Evolutionary conservation across 169 alveolate species (phyloP), one percentile per base, ranked within the genome.

Genomic region (Plasmodium gonderi): DNA sequence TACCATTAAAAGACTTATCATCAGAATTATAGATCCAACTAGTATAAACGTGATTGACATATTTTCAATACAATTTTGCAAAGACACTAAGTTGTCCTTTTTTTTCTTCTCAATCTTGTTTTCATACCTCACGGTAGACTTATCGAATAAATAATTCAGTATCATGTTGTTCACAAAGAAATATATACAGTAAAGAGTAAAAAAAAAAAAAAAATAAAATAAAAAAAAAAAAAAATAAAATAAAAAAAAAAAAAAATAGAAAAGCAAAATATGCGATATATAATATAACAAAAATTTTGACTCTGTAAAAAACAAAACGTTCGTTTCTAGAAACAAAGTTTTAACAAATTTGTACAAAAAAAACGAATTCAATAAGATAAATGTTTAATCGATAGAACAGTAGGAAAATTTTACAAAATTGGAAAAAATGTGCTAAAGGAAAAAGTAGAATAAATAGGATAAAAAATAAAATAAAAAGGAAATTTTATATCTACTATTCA

Each of bases 11-110:
- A 83, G 33, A 47, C 77, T 83, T 64, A 83, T 64, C 23, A 44
- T 42, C 26, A 83, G 42, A 36, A 69, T 40, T 29, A 83, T 47
- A 33, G 92, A 69, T 14, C 92, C 92, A 36, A 83, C 75, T 49
- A 74, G 60, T 40, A 83, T 51, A 40, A 83, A 64, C 36, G 92
- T 83, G 26, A 83, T 83, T 31, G 92, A 83, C 47, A 76, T 51
- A 72, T 83, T 83, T 83, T 83, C 83, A 33, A 83, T 47, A 72
- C 92, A 83, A 45, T 45, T 47, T 74, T 83, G 72, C 31, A 83
- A 42, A 44, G 72, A 69, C 7, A 17, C 64, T 60, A 69, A 23
- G 26, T 74, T 29, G 29, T 83, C 83, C 33, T 44, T 83, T 83
- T 83, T 69, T 44, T 47, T 49, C 23, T 33, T n/a, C 64, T 36